A percentile compares a stretch with the other conserved stretches of the same genome.
These are phyloP conservation scores for Daldinia eschscholtzii DNA, from an alignment of 2,329 filamentous ascomycete species.

Conservation along the genomic window DNA sequence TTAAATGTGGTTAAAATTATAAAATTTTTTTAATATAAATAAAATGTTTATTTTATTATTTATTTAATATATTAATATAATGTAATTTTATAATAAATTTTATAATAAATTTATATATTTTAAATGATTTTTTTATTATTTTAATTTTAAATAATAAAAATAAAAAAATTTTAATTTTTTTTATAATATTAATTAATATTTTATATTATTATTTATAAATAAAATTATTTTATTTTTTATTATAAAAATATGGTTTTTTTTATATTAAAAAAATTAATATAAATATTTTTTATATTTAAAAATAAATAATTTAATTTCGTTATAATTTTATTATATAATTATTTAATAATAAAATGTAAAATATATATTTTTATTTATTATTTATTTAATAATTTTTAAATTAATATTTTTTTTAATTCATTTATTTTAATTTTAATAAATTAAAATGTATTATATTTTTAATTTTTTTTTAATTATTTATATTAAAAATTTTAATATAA, in stretches of 20 bases:
- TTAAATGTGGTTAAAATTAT: not conserved
- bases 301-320: not conserved
- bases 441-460: not conserved
- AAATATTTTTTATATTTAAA: not conserved
- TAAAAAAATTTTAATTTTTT: slow-evolving; percentile 1
- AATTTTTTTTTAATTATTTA: not conserved
- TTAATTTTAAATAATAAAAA: not conserved
- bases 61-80: not conserved
- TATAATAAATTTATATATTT: not conserved
- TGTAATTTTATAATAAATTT: not conserved
- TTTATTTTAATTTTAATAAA: slow-evolving; percentile 2
- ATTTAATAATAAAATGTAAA: not conserved
- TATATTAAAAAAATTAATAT: not conserved
- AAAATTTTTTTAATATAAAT: not conserved
- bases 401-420: not conserved
- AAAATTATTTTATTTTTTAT: not conserved
- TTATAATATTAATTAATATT: not conserved
- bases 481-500: not conserved
- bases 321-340: not conserved
- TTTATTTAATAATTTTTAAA: slow-evolving; percentile 4
- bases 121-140: not conserved
- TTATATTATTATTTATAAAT: not conserved
- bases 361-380: not conserved
- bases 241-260: not conserved
- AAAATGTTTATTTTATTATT: not conserved